Percentiles rank a stretch among this genome's conserved stretches.
These are phyloP conservation scores for Hypoxylon sp. DNA, from an alignment of 2,329 filamentous ascomycete species.

Conservation along the genomic window DNA sequence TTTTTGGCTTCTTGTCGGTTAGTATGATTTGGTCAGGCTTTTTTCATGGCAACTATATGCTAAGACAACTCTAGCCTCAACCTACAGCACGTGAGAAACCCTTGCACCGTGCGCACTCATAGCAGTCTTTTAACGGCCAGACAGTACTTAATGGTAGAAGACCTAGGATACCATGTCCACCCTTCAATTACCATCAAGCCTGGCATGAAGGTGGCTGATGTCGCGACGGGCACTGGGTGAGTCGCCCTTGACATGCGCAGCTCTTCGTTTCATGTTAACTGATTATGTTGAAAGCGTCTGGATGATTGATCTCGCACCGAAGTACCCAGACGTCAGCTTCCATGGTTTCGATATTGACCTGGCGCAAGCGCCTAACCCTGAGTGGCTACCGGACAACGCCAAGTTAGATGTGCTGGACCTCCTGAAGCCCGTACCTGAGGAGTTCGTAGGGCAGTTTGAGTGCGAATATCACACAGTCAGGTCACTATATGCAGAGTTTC, in stretches of 20 bases:
- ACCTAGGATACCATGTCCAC: neutral
- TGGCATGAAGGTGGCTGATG: neutral
- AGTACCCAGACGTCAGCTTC: neutral
- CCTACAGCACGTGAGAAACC: neutral
- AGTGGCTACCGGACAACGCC: neutral
- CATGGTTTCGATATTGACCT: neutral
- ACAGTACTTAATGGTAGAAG: neutral
- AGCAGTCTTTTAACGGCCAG: neutral
- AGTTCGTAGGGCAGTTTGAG: neutral
- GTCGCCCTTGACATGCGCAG: neutral
- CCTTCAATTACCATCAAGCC: neutral
- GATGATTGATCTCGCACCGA: neutral
- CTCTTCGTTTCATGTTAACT: neutral
- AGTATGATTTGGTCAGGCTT: neutral
- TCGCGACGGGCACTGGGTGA: neutral
- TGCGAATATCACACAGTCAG: neutral
- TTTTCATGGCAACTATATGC: neutral
- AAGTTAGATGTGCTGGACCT: neutral
- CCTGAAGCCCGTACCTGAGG: neutral
- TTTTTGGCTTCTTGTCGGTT: neutral
- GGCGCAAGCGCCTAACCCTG: neutral
- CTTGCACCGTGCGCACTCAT: neutral
- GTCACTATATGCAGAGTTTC: neutral
- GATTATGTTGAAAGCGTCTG: neutral
- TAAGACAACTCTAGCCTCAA: neutral